Evolutionary conservation across 441 rosid genomes (phyloP).

Genomic region (Lagerstroemia fauriei): DNA sequence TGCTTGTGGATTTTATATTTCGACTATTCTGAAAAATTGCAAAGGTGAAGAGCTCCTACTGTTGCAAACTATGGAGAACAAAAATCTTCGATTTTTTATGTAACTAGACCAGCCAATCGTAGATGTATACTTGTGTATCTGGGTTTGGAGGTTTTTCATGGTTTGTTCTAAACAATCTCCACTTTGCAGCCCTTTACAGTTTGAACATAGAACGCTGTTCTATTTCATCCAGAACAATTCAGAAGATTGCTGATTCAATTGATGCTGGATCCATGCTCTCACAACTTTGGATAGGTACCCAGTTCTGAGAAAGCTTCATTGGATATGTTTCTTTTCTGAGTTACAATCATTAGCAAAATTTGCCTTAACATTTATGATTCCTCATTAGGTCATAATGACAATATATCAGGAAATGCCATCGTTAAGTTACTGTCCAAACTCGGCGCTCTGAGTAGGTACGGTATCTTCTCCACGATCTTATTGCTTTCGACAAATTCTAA

Average conservation of each 20-base stretch:
- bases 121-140: not conserved
- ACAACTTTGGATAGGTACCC: conserved; percentile 75
- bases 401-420: conserved; percentile 67
- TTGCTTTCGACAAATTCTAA: not conserved
- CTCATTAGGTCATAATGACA: conserved; percentile 67
- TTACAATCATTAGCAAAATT: not conserved
- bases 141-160: not conserved
- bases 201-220: conserved; percentile 84
- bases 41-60: conserved; percentile 50
- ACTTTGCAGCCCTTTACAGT: conserved; percentile 67
- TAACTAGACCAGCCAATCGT: not conserved
- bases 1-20: conserved; percentile 90
- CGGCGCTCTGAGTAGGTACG: conserved; percentile 62
- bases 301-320: conserved; percentile 18
- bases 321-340: not conserved
- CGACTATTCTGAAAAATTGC: conserved; percentile 80
- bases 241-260: conserved; percentile 72
- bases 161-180: conserved; percentile 20
- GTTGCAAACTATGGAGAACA: conserved; percentile 17
- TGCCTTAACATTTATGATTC: not conserved
- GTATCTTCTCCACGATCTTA: conserved; percentile 2
- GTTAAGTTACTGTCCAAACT: conserved; percentile 64
- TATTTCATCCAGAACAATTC: conserved; percentile 86
- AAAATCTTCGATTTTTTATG: not conserved
- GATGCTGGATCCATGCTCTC: conserved; percentile 60